Percentiles rank a stretch among this genome's conserved stretches.
These are phyloP conservation scores for Inga oerstediana DNA, from an alignment of 306 rosid species.

Conservation along the genomic window DNA sequence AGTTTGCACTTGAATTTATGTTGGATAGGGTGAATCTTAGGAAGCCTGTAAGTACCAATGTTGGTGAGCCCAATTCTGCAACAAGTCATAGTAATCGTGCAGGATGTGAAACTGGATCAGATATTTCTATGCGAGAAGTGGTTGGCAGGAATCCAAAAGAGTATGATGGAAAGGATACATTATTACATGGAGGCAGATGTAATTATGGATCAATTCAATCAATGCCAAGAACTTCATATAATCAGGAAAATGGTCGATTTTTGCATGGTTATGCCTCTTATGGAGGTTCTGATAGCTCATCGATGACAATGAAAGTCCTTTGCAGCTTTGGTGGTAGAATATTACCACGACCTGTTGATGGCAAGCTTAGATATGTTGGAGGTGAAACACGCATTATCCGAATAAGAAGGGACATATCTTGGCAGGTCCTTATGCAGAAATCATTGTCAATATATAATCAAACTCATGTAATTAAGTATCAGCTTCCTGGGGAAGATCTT, in stretches of 20 bases:
- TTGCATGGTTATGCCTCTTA: conserved; percentile 55
- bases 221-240: conserved; percentile 49
- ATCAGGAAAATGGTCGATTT: conserved; percentile 52
- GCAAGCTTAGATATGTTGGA: conserved; percentile 85
- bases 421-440: conserved; percentile 72
- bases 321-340: conserved; percentile 91
- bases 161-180: conserved; percentile 48
- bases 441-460: conserved; percentile 62
- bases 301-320: conserved; percentile 64
- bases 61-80: conserved; percentile 52
- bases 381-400: conserved; percentile 83
- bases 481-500: conserved; percentile 96
- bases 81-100: conserved; percentile 57
- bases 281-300: conserved; percentile 58
- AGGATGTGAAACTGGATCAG: conserved; percentile 74
- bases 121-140: conserved; percentile 54
- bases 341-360: conserved; percentile 82
- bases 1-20: conserved; percentile 81
- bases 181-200: conserved; percentile 49
- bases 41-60: conserved; percentile 61
- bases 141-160: conserved; percentile 59
- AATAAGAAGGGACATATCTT: conserved; percentile 68
- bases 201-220: conserved; percentile 58
- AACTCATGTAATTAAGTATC: conserved; percentile 68
- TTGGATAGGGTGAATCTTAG: conserved; percentile 75